A percentile compares a stretch with the other conserved stretches of the same genome.
Evolutionary conservation across 805 yeast genomes (phyloP).

Genomic region (Ogataea wickerhamii): DNA sequence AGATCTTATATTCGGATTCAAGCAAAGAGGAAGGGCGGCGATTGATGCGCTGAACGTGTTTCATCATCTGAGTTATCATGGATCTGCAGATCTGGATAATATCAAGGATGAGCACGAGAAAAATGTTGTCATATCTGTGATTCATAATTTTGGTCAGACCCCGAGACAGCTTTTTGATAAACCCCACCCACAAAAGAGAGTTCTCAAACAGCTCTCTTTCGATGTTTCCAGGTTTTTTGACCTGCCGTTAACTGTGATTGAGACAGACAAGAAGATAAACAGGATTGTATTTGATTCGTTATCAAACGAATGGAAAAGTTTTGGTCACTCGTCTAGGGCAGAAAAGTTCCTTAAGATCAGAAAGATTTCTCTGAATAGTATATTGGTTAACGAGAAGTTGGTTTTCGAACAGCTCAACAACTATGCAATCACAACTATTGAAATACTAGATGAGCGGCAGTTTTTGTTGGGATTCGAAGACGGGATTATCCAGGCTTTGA

Average conservation of each 20-base stretch:
- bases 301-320: constrained; percentile 48
- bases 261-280: constrained; percentile 39
- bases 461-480: constrained; percentile 51
- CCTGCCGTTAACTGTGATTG: constrained; percentile 40
- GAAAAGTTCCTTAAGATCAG: constrained; percentile 9
- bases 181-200: constrained; percentile 58
- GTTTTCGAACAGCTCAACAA: constrained; percentile 42
- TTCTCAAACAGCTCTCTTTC: constrained; percentile 35
- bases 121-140: constrained; percentile 75
- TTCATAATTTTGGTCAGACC: constrained; percentile 90
- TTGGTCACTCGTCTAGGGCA: constrained; percentile 19
- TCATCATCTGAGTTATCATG: constrained; percentile 80
- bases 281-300: constrained; percentile 43
- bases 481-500: constrained; percentile 52
- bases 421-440: constrained; percentile 36
- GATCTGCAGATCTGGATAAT: constrained; percentile 72
- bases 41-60: constrained; percentile 68
- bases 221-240: constrained; percentile 31
- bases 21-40: constrained; percentile 73
- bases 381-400: constrained; percentile 36
- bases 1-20: constrained; percentile 76
- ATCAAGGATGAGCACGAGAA: constrained; percentile 72
- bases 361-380: constrained; percentile 10
- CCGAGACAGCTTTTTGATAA: constrained; percentile 68
- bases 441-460: constrained; percentile 39